Evolutionary conservation across 495 filamentous ascomycete genomes (phyloP), one percentile per base, ranked within the genome.

Genomic region (Xylaria palmicola): DNA sequence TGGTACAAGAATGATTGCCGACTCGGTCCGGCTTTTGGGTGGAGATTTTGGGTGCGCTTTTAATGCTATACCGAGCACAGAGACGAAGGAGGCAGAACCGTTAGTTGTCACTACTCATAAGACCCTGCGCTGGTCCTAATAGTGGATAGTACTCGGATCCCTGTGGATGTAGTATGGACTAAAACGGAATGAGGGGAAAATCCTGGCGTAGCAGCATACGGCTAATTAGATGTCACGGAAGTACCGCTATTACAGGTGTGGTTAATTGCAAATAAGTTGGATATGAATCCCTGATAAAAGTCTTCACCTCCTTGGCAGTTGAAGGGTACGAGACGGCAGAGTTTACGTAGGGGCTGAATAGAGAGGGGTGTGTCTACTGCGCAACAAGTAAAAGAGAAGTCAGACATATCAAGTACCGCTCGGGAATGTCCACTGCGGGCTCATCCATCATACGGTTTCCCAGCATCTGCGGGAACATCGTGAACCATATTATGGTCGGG

Each of bases 121-220:
- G n/a, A n/a, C n/a, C n/a, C n/a, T n/a, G n/a, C n/a, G n/a, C n/a
- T n/a, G n/a, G n/a, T n/a, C n/a, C n/a, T n/a, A n/a, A n/a, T n/a
- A n/a, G n/a, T n/a, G n/a, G n/a, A n/a, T n/a, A n/a, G n/a, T n/a
- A n/a, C n/a, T n/a, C n/a, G n/a, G n/a, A n/a, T n/a, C n/a, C n/a
- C n/a, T n/a, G n/a, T n/a, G n/a, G n/a, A n/a, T n/a, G n/a, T n/a
- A n/a, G n/a, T n/a, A n/a, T n/a, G n/a, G n/a, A n/a, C n/a, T n/a
- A n/a, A 36, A 55, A 55, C 20, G 24, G 51, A 55, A 55, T 55
- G 51, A 41, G 51, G 51, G 51, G 51, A 55, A 22, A 41, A 9
- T 12, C 24, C 29, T 7, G 36, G 22, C 17, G 22, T 24, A 15
- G 20, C 36, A 55, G 36, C 32, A 41, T 26, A 41, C 36, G 51